A percentile compares a stretch with the other conserved stretches of the same genome.
Evolutionary conservation across 768 basidiomycete genomes (phyloP).

Genomic region (Lyophyllum atratum): DNA sequence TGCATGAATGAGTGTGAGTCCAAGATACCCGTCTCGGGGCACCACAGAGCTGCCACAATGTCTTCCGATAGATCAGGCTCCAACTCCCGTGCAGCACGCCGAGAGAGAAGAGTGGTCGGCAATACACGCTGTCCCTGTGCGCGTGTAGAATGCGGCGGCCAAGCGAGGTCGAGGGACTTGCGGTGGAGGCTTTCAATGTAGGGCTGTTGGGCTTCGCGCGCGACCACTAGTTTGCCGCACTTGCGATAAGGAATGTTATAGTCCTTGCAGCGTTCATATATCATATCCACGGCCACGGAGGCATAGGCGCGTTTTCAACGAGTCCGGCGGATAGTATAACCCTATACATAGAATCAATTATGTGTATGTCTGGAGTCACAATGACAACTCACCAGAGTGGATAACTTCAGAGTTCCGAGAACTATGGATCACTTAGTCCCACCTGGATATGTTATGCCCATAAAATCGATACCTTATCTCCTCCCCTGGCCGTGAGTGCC

Average conservation of each 20-base stretch:
- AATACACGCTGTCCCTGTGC: conserved; percentile 38
- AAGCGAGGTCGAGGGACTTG: conserved; percentile 57
- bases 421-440: conserved; percentile 39
- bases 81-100: conserved; percentile 65
- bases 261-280: conserved; percentile 74
- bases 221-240: conserved; percentile 91
- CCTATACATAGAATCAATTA: conserved; percentile 48
- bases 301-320: conserved; percentile 85
- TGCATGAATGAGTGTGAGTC: conserved; percentile 86
- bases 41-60: conserved; percentile 76
- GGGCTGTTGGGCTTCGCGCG: conserved; percentile 58
- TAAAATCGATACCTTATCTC: conserved; percentile 69
- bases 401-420: conserved; percentile 96
- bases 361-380: neutral
- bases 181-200: conserved; percentile 73
- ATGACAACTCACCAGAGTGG: conserved; percentile 81
- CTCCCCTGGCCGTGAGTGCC: conserved; percentile 74
- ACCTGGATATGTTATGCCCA: neutral
- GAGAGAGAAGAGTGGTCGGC: conserved; percentile 68
- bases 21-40: conserved; percentile 87
- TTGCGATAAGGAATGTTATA: conserved; percentile 68
- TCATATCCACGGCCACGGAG: conserved; percentile 81
- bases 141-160: conserved; percentile 45
- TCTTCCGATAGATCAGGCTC: conserved; percentile 82
- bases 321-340: conserved; percentile 80